Base-by-base conservation (phyloP, 768 basidiomycete genomes). In the Lactarius evosmus region DNA sequence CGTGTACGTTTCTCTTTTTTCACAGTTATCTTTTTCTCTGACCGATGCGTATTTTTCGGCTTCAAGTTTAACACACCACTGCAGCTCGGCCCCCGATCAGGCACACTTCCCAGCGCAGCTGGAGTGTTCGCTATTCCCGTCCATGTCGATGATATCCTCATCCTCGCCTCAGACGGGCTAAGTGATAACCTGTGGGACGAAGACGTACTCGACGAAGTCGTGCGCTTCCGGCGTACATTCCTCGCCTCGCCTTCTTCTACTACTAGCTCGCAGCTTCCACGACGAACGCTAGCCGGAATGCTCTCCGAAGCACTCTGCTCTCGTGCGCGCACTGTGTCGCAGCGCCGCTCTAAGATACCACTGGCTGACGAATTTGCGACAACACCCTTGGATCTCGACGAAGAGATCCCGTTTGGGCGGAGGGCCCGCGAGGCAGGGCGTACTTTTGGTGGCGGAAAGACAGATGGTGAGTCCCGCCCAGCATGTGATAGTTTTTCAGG, bases 101-200 rank as follows among this genome's bases (percentile, higher is more conserved):
- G 81, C n/a, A 85, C 85, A 22, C 82, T 80, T 29, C 88, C 90
- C 70, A 71, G 79, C 22, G 83, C 91, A 55, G 89, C 91, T 2
- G 87, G 86, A 62, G 76, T 86, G 6, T 83, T 88, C 68, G 83
- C 83, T 0, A 76, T 93, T 0, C 88, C 88, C 27, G 89, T 91
- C 3, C 78, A 79, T 65, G 79, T 81, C 25, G 83, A 88, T 61
- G 90, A 91, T 63, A 87, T 93, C 58, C 81, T 94, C 60, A 88
- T 95, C 66, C 82, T 95, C 44, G 87, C 90, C 0, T 85, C 82
- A 22, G 93, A 95, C 69, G 92, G 92, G 1, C 77, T 95, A 56
- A 85, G 85, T 66, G 93, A 95, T 74, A 95, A 95, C 70, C 76
- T 94, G 27, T 94, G 93, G 88, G 91, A 93, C 69, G 86, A 88